phyloP scores from a whole-genome alignment of 768 basidiomycete genomes.

The Pulveroboletus sp. region DNA sequence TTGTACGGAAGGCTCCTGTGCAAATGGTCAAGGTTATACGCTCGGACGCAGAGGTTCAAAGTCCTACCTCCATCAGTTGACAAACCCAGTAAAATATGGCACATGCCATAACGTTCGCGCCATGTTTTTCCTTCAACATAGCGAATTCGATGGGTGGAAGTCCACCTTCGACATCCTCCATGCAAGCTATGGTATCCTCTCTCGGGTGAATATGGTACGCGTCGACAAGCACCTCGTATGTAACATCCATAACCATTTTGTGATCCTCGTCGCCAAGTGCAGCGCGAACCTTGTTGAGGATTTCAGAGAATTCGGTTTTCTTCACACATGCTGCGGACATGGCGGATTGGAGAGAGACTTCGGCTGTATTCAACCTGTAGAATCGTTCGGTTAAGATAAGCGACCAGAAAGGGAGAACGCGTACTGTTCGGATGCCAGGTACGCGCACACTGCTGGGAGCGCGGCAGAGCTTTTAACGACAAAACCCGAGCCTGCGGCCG shows the following conservation, averaged over 20 bases:
- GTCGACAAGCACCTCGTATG: slow-evolving; percentile 33
- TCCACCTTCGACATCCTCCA: slow-evolving; percentile 32
- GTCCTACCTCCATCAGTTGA: slow-evolving; percentile 35
- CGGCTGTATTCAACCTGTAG: slow-evolving; percentile 24
- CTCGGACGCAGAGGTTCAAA: not conserved
- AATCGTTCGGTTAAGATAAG: not conserved
- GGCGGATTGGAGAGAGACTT: slow-evolving; percentile 29
- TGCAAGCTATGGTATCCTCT: slow-evolving; percentile 27
- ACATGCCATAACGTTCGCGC: slow-evolving; percentile 27
- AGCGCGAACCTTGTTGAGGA: slow-evolving; percentile 20
- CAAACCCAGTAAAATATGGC: slow-evolving; percentile 48
- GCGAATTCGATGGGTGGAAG: slow-evolving; percentile 13
- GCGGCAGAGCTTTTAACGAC: slow-evolving; percentile 20
- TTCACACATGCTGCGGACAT: slow-evolving; percentile 23
- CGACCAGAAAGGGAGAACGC: not conserved
- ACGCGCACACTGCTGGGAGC: slow-evolving; percentile 30
- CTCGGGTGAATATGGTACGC: slow-evolving; percentile 19
- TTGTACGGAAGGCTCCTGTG: slow-evolving; percentile 23
- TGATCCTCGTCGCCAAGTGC: slow-evolving; percentile 12
- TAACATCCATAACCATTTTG: slow-evolving; percentile 1
- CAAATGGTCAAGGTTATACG: not conserved
- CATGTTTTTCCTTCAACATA: slow-evolving; percentile 20
- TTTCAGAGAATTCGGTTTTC: slow-evolving; percentile 18
- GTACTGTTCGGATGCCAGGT: slow-evolving; percentile 32
- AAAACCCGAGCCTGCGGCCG: slow-evolving; percentile 28